Conservation (phyloP, 345 rosid species). For the Rhizophora apiculata region DNA sequence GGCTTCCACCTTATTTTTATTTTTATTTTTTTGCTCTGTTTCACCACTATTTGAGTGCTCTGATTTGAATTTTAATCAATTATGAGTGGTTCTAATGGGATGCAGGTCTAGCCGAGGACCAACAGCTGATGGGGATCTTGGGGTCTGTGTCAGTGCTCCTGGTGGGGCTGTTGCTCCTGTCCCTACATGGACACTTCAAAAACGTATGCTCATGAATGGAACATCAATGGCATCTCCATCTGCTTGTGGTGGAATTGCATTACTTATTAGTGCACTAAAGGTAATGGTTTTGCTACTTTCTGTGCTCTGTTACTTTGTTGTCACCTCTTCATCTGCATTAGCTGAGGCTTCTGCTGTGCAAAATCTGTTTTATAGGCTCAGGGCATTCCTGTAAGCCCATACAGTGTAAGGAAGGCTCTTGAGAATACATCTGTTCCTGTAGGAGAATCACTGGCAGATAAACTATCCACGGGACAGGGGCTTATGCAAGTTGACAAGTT, state of each 20-base stretch:
- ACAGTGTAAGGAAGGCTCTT: slow-evolving; percentile 78
- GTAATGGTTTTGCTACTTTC: slow-evolving; percentile 30
- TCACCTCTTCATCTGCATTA: slow-evolving; percentile 3
- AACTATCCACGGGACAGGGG: slow-evolving; percentile 88
- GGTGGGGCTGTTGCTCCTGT: slow-evolving; percentile 99
- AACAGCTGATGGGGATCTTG: slow-evolving; percentile 95
- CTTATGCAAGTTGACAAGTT: slow-evolving; percentile 97
- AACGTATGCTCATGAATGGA: slow-evolving; percentile 98
- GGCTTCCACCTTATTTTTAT: background rate
- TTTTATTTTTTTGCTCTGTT: background rate
- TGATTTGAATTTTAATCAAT: slow-evolving; percentile 19
- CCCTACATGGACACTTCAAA: slow-evolving; percentile 98
- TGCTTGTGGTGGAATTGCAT: slow-evolving; percentile 96
- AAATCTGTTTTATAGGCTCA: slow-evolving; percentile 55
- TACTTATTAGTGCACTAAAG: slow-evolving; percentile 96
- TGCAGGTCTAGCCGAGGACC: slow-evolving; percentile 99
- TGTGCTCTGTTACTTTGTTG: slow-evolving; percentile 8
- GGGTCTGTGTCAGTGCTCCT: slow-evolving; percentile 95
- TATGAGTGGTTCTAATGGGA: slow-evolving; percentile 24
- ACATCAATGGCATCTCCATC: slow-evolving; percentile 99
- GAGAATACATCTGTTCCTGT: slow-evolving; percentile 79
- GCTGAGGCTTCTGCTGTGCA: slow-evolving; percentile 19
- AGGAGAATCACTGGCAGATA: slow-evolving; percentile 74
- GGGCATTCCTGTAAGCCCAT: slow-evolving; percentile 79
- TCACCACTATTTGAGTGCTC: slow-evolving; percentile 3